Evolutionary conservation across 148 eudicot species (phyloP).

Genomic region (Pouteria glomerata): DNA sequence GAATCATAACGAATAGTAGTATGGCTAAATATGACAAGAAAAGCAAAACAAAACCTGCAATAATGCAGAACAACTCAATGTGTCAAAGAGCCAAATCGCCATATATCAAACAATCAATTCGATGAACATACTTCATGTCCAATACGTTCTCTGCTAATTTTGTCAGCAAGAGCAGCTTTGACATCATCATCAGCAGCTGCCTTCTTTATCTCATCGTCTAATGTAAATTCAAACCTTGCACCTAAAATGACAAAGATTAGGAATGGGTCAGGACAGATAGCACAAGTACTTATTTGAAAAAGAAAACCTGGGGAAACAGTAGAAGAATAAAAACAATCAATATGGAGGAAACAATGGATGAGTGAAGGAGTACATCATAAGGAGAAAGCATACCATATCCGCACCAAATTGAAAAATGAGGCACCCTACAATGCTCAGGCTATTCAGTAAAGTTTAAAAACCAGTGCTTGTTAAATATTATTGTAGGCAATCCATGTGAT

Average conservation of each 20-base stretch:
- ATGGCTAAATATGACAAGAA: not conserved
- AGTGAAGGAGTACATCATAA: not conserved
- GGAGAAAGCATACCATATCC: not conserved
- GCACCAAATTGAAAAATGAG: not conserved
- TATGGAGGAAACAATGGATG: not conserved
- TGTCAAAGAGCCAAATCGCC: not conserved
- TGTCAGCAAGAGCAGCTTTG: conserved; percentile 69
- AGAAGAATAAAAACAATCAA: not conserved
- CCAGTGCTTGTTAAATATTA: not conserved
- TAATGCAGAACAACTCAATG: not conserved
- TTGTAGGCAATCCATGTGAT: not conserved
- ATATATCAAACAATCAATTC: not conserved
- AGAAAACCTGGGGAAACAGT: not conserved
- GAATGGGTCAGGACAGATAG: not conserved
- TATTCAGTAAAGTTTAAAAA: not conserved
- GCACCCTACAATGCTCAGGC: not conserved
- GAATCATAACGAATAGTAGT: not conserved
- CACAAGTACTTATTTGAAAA: not conserved
- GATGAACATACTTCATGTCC: conserved; percentile 77
- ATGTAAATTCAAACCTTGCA: conserved; percentile 73
- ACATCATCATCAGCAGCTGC: conserved; percentile 87
- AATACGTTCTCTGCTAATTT: conserved; percentile 94
- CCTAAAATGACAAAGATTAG: conserved; percentile 32
- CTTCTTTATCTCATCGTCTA: conserved; percentile 68
- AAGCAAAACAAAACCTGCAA: not conserved